Base-by-base conservation (phyloP, 164 flowering plant species). In the Kalanchoe fedtschenkoi region DNA sequence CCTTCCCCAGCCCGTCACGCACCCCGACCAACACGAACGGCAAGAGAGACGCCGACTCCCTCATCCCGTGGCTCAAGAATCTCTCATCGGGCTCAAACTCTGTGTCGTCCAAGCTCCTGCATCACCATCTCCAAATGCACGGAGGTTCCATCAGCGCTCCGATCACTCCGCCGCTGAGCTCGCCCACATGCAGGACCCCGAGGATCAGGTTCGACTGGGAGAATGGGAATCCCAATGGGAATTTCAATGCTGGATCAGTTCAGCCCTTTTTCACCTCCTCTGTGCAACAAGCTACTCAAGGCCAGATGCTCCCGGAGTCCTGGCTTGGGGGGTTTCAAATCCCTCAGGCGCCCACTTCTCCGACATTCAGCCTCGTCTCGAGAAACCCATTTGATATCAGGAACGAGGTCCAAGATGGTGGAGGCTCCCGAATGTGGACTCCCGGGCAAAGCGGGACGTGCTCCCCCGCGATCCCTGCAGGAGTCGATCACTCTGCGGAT, bases 391-490 rank as follows among this genome's bases (percentile, higher is more conserved):
- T 83, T 70, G 87, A 78, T 14, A 77, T 77, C 19, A 78, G 70
- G 67, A 75, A 71, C 17, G 87, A 75, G 65, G 78, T 69, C 11
- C 71, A 78, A 17, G 72, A 78, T 0, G 82, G 75, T 62, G 80
- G 80, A 34, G 89, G 86, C 10, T 86, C 95, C 8, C 79, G 83
- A 4, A 83, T 87, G 90, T 89, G 96, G 96, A 89, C 98, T 29
- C 98, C 98, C 4, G 96, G 88, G 37, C 96, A 89, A 63, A 91
- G 98, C 62, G 98, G 98, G 44, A 83, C 96, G 35, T 91, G 98
- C 77, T 89, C 98, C 13, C 98, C 98, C 0, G 91, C 82, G 14
- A 51, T 86, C 57, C 71, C 85, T 9, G 87, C 87, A 0, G 77
- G 86, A 0, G 67, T 72, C 39, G 88, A 81, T 65, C 81, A 70